A percentile compares a stretch with the other conserved stretches of the same genome.
These are phyloP conservation scores for Nicotiana benthamiana DNA, from an alignment of 257 asterid species.

Conservation along the genomic window DNA sequence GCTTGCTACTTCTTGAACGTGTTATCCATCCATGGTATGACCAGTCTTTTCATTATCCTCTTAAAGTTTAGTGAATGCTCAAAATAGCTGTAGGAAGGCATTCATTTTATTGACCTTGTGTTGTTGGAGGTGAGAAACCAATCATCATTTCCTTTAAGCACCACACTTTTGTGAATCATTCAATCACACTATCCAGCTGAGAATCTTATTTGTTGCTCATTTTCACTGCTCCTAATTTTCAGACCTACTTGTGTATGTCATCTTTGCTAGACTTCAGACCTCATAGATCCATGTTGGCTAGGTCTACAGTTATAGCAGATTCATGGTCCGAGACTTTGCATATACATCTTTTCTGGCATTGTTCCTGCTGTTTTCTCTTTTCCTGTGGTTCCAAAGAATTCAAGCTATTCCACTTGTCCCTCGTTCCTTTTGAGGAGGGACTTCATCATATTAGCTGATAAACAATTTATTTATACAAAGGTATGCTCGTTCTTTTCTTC, in stretches of 20 bases:
- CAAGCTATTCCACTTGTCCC: too few species aligned
- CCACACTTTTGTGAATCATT: neutral
- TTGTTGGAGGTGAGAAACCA: neutral
- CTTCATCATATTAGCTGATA: neutral
- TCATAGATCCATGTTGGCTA: too few species aligned
- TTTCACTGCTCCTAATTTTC: too few species aligned
- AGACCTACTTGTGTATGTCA: too few species aligned
- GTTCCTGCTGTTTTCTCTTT: too few species aligned
- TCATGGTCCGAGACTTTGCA: too few species aligned
- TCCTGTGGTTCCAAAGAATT: too few species aligned
- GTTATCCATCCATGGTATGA: neutral
- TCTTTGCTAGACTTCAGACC: too few species aligned
- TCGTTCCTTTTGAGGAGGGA: neutral
- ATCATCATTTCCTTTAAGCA: neutral
- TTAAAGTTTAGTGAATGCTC: neutral
- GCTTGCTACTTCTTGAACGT: neutral
- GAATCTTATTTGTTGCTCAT: too few species aligned
- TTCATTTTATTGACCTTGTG: neutral
- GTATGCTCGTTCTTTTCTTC: too few species aligned
- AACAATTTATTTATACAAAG: neutral
- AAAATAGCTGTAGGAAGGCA: neutral
- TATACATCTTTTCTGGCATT: too few species aligned
- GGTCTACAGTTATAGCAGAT: too few species aligned
- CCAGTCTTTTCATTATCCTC: neutral
- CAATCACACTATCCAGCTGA: neutral